Evolutionary conservation across 2,329 filamentous ascomycete species (phyloP).

Genomic region (Neoascochyta sp.): DNA sequence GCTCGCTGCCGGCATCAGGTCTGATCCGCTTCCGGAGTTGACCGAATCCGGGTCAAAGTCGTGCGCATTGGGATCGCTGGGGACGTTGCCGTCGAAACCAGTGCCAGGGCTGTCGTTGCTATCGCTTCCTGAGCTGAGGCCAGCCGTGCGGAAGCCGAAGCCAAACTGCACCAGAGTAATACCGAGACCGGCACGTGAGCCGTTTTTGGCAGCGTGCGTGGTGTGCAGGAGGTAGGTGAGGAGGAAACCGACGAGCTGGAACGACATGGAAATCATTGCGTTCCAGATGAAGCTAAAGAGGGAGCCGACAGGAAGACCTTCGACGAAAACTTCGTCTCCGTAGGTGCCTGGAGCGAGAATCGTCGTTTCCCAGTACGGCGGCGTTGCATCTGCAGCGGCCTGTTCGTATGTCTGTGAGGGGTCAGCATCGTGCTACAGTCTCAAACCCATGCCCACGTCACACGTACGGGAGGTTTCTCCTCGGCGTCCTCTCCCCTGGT

Average conservation of each 20-base stretch:
- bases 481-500: slow-evolving; percentile 78
- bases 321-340: slow-evolving; percentile 94
- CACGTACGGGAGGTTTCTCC: slow-evolving; percentile 84
- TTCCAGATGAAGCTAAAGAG: slow-evolving; percentile 89
- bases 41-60: slow-evolving; percentile 76
- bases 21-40: slow-evolving; percentile 28
- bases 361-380: slow-evolving; percentile 98
- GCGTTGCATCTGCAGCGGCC: slow-evolving; percentile 91
- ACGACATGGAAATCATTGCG: slow-evolving; percentile 91
- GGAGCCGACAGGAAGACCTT: slow-evolving; percentile 88
- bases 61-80: slow-evolving; percentile 84
- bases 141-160: slow-evolving; percentile 79
- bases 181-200: slow-evolving; percentile 87
- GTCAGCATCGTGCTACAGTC: slow-evolving; percentile 33
- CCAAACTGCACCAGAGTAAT: slow-evolving; percentile 96
- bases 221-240: slow-evolving; percentile 97
- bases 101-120: slow-evolving; percentile 49
- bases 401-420: slow-evolving; percentile 83
- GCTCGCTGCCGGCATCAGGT: slow-evolving; percentile 36
- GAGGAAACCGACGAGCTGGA: slow-evolving; percentile 94
- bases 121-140: slow-evolving; percentile 31
- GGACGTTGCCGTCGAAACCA: slow-evolving; percentile 55
- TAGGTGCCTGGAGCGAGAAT: slow-evolving; percentile 89
- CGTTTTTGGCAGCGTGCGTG: slow-evolving; percentile 96
- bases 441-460: not conserved